phyloP scores from a whole-genome alignment of 176 grass and related monocot genomes.

The Cymbopogon citratus region DNA sequence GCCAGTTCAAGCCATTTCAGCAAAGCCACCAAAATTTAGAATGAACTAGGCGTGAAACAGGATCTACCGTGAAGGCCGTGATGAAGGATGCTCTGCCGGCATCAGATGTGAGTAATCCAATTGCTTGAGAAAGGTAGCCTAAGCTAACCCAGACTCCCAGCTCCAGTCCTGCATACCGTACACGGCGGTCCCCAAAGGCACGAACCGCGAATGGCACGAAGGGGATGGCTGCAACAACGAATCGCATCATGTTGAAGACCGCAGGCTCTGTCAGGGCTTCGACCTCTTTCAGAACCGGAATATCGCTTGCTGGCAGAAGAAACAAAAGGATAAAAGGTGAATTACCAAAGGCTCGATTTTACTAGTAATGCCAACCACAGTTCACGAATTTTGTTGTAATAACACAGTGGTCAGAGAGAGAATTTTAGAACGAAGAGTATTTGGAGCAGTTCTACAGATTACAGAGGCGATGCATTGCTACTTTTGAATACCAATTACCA shows the following conservation, averaged over 20 bases:
- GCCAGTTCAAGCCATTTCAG: background rate
- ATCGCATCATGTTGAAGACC: slow-evolving; percentile 87
- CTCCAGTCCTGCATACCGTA: slow-evolving; percentile 60
- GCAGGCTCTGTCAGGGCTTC: slow-evolving; percentile 79
- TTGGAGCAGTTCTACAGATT: background rate
- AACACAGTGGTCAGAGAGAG: background rate
- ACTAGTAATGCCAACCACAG: background rate
- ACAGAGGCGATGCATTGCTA: background rate
- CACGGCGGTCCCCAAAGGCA: slow-evolving; percentile 34
- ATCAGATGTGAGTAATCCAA: slow-evolving; percentile 81
- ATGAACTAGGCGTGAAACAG: background rate
- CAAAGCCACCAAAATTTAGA: background rate
- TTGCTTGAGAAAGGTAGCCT: slow-evolving; percentile 73
- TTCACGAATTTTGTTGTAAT: background rate
- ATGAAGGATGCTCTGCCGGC: slow-evolving; percentile 85
- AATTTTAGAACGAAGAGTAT: background rate
- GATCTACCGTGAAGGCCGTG: slow-evolving; percentile 68
- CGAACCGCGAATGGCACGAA: slow-evolving; percentile 56
- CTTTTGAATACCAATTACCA: background rate
- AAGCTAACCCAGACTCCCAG: slow-evolving; percentile 84
- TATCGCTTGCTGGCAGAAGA: slow-evolving; percentile 71
- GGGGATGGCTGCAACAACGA: slow-evolving; percentile 60
- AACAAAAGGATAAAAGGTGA: background rate
- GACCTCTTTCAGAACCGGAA: slow-evolving; percentile 94
- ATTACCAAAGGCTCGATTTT: background rate